Evolutionary conservation across 495 filamentous ascomycete species (phyloP).

Genomic region (Podospora appendiculata): DNA sequence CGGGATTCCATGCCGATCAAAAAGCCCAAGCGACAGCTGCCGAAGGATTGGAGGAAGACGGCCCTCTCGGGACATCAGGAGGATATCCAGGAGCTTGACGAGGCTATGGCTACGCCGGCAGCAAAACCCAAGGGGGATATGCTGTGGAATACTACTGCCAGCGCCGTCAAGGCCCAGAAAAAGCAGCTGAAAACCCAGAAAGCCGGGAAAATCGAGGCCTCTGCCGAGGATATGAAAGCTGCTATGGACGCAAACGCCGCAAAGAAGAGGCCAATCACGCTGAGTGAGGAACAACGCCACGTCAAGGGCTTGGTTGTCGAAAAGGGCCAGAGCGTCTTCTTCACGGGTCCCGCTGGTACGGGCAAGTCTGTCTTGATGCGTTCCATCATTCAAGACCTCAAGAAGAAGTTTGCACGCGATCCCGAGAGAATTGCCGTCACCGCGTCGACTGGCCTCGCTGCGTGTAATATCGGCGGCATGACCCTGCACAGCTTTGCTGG

Average conservation of each 20-base stretch:
- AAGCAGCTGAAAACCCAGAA: constrained; percentile 61
- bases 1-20: constrained; percentile 17
- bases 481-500: constrained; percentile 95
- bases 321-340: constrained; percentile 81
- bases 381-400: constrained; percentile 75
- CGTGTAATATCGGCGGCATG: constrained; percentile 93
- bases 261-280: constrained; percentile 52
- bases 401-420: constrained; percentile 63
- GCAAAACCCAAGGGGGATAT: constrained; percentile 28
- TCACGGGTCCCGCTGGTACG: constrained; percentile 94
- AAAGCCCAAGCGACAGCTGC: constrained; percentile 22
- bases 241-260: constrained; percentile 23
- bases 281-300: constrained; percentile 79
- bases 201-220: constrained; percentile 18
- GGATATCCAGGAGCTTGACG: constrained; percentile 22
- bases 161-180: constrained; percentile 74
- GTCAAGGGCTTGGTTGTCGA: constrained; percentile 77
- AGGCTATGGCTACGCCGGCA: constrained; percentile 18
- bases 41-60: constrained; percentile 15
- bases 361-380: constrained; percentile 95
- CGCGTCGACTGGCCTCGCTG: constrained; percentile 90
- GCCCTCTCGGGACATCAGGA: constrained; percentile 9
- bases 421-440: constrained; percentile 84
- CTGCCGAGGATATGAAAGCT: constrained; percentile 22
- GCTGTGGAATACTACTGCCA: constrained; percentile 77